Base-by-base conservation (phyloP, 495 filamentous ascomycete genomes). In the Chaetomidium leptoderma region DNA sequence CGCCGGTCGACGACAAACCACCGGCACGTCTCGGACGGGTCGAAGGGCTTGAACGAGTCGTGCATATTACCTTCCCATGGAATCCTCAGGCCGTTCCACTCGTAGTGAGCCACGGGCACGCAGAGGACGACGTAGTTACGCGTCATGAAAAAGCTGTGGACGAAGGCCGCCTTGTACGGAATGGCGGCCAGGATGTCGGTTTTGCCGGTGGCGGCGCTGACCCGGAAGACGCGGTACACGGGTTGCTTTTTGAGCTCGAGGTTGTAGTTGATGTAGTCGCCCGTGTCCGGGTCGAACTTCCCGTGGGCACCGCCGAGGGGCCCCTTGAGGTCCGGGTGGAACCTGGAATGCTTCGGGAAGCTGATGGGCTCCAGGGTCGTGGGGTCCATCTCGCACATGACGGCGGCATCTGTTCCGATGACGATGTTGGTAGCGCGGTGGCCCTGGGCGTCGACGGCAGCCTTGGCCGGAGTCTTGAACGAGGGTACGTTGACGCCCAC, bases 231-330 rank as follows among this genome's bases (percentile, higher is more conserved):
- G 3, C 85, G 82, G 61, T 91, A 93, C 0, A 61, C 55, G 3
- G 75, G 32, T 13, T 35, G 26, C 9, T 57, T 63, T 23, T 70
- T 72, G 43, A 73, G 29, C 0, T 78, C 81, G 33, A 90, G 79
- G 65, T 92, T 92, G 74, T 78, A 90, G 65, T 91, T 92, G 74
- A 80, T 90, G 17, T 88, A 66, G 58, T 91, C 87, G 2, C 89
- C 89, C 0, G 85, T 91, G 0, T 74, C 62, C 0, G 87, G 88
- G 60, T 91, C 87, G 0, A 76, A 74, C n/a, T 83, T 81, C 6
- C 86, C 81, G 66, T 92, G 89, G 3, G 89, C 77, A 21, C 79
- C 82, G 5, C 84, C 78, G 5, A 88, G 58, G 1, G 74, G 81
- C 0, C 89, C 89, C 14, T 75, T 80, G 14, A 93, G 71, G 3